phyloP scores from a whole-genome alignment of 148 eudicot genomes.

The Chenopodium album region DNA sequence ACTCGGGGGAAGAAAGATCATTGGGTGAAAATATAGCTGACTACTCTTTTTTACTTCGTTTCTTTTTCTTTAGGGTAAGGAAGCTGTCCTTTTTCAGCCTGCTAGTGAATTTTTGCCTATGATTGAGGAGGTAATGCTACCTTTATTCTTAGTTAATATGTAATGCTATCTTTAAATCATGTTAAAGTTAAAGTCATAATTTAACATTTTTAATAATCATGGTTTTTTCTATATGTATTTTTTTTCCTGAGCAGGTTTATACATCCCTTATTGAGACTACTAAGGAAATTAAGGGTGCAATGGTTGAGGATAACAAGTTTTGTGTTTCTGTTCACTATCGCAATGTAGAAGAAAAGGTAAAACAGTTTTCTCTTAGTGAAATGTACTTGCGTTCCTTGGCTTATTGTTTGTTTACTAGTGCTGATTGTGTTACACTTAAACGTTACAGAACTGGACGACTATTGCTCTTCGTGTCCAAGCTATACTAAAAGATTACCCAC shows the following conservation, averaged over 20 bases:
- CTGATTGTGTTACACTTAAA: neutral
- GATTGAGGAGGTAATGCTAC: constrained; percentile 72
- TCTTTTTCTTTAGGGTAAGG: constrained; percentile 61
- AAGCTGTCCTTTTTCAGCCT: constrained; percentile 86
- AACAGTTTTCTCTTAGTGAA: neutral
- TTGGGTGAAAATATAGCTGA: neutral
- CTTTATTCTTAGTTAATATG: neutral
- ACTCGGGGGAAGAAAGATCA: neutral
- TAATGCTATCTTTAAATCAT: too few species aligned
- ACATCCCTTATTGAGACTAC: constrained; percentile 67
- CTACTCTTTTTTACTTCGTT: constrained; percentile 15
- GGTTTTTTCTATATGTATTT: neutral
- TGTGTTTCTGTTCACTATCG: constrained; percentile 96
- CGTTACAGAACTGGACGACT: constrained; percentile 62
- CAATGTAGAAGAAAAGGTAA: constrained; percentile 89
- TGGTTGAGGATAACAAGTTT: constrained; percentile 89
- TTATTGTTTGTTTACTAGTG: neutral
- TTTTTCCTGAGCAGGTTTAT: constrained; percentile 47
- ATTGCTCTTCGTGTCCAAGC: constrained; percentile 55
- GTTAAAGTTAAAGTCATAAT: neutral
- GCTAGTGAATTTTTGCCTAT: constrained; percentile 84
- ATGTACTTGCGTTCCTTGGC: neutral
- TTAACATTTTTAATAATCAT: neutral
- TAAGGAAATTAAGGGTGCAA: constrained; percentile 65
- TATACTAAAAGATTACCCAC: constrained; percentile 64